phyloP scores from a whole-genome alignment of 371 early-diverging fungal species.

The Zopfochytrium polystomum region DNA sequence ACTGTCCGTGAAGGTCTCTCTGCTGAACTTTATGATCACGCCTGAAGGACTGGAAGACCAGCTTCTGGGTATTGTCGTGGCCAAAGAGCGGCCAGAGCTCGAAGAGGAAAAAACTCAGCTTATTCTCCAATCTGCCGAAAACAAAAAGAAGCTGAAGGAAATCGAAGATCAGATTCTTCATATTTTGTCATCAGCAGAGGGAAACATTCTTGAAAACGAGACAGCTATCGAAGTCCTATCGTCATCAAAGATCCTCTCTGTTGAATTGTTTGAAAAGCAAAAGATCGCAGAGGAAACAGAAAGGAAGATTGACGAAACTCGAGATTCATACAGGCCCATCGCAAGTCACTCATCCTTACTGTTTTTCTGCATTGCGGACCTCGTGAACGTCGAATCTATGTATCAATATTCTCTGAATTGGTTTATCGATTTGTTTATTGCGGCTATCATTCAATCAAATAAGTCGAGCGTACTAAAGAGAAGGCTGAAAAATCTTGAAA shows the following conservation, averaged over 20 bases:
- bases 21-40: constrained; percentile 61
- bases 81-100: constrained; percentile 56
- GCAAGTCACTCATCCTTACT: constrained; percentile 53
- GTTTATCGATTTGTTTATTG: constrained; percentile 57
- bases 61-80: constrained; percentile 56
- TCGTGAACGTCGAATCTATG: constrained; percentile 59
- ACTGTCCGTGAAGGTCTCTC: constrained; percentile 52
- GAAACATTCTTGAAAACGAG: constrained; percentile 61
- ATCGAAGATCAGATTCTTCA: constrained; percentile 57
- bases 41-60: constrained; percentile 60
- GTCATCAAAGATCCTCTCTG: constrained; percentile 51
- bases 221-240: constrained; percentile 58
- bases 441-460: constrained; percentile 41
- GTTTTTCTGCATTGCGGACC: constrained; percentile 58
- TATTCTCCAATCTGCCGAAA: constrained; percentile 54
- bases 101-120: constrained; percentile 59
- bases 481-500: constrained; percentile 52
- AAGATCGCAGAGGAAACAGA: constrained; percentile 60
- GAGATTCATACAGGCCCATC: constrained; percentile 57
- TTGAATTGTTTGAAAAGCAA: constrained; percentile 57
- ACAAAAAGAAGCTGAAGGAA: constrained; percentile 54
- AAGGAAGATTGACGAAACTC: constrained; percentile 56
- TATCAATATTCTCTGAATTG: constrained; percentile 58
- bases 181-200: constrained; percentile 55
- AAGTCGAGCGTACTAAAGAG: constrained; percentile 53